Base-by-base conservation (phyloP, 208 protist species). In the Herpetomonas samuelpessoai region DNA sequence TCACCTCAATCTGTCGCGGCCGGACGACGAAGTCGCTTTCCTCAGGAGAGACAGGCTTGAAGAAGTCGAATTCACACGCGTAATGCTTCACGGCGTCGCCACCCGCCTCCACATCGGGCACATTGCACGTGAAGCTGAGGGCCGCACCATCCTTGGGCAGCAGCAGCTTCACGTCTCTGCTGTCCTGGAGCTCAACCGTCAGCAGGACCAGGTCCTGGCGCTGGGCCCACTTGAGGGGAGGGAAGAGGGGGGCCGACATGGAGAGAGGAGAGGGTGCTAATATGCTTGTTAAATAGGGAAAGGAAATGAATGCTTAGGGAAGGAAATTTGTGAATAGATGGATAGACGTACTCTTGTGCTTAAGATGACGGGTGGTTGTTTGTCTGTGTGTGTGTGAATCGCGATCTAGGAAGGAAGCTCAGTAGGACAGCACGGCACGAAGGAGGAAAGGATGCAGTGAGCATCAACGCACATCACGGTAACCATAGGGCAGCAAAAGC, bases 191-290 rank as follows among this genome's bases (percentile, higher is more conserved):
- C 9, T 69, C 67, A 22, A 96, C 68, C 14, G 88, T 92, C 12
- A 96, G 35, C 21, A 95, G 76, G 9, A 96, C 68, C 49, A 71
- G 65, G 50, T 96, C 86, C 16, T 71, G 62, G 28, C 86, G 71
- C 75, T 93, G 91, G 19, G 91, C 88, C 91, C 91, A 96, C 28
- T 80, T 65, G 53, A 93, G 71, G 6, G 79, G 81, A 9, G 86
- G 82, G 55, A 82, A 86, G 27, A 83, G 57, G 1, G 72, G 35
- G 0, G 70, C 73, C 16, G 62, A 6, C 46, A 62, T 60, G 2
- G 31, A 46, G 9, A 58, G 22, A 27, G 57, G 18, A 14, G 45
- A 3, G 22, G 24, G 24, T 10, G 12, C 18, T 52, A 19, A 45
- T 45, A 45, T n/a, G 12, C 12, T 12, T 18, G 18, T 12, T 45